Base-by-base conservation (phyloP, 352 stramenopile genomes). In the Elongisporangium senticosum region DNA sequence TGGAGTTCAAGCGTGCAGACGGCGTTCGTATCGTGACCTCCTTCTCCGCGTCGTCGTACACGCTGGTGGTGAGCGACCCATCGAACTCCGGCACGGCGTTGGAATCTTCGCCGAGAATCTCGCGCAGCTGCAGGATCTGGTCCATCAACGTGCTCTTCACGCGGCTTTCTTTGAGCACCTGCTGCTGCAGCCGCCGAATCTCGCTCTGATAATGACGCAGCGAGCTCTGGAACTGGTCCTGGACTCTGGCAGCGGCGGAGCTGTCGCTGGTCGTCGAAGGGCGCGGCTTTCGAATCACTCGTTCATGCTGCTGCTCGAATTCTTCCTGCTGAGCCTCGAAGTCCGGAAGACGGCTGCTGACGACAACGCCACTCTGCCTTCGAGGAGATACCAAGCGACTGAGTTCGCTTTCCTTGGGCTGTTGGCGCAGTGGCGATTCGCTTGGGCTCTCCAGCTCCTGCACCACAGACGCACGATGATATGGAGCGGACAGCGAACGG, bases 191-290 rank as follows among this genome's bases (percentile, higher is more conserved):
- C 3, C 83, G 76, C 48, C 72, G 71, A 55, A 92, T 87, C 58
- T 90, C 78, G 24, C 80, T 86, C 55, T 90, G 76, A 43, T 75
- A 83, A 48, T 92, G 83, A 2, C 73, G 72, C 33, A 60, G 62
- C 2, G 75, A 71, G 37, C 76, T 84, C 24, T 78, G 53, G 11
- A 76, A 72, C 43, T 66, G 72, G 15, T 54, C 37, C 54, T 53
- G 3, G 56, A 49, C 61, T 63, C 56, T n/a, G 59, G 51, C 1
- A 49, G 53, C 40, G 53, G 59, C 2, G 23, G 53, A 43, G 33
- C 33, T 24, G n/a, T 62, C 26, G 48, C 8, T 43, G 15, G 28
- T 20, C 14, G 52, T 23, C 11, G 7, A 51, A n/a, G 7, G 17
- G 28, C 20, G 23, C 13, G 13, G 51, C 13, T 28, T 55, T 4